Base-by-base conservation (phyloP, 331 rosid species). In the Acacia pycnantha region DNA sequence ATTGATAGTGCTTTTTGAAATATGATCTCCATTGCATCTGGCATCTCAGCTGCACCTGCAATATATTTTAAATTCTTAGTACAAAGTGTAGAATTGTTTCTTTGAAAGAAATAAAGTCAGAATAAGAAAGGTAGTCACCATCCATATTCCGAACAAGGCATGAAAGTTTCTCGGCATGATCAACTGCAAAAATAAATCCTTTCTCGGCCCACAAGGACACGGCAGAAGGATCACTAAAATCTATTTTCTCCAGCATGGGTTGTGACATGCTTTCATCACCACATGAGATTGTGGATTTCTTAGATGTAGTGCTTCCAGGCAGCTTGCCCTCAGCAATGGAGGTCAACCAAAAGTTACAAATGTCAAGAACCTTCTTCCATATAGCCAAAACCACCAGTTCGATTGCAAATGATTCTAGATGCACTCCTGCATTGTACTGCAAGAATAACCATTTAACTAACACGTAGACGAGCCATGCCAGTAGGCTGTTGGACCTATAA, bases 11-110 rank as follows among this genome's bases (percentile, higher is more conserved):
- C 99, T 31, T 88, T 77, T 79, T 83, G 89, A 91, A 83, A 96
- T 86, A 96, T 88, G 66, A 94, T 89, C 82, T 92, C 98, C 91
- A 96, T 91, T 56, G 97, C 97, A 73, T 96, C 97, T 24, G 99
- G 99, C 94, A 96, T 89, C 87, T 88, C 87, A 40, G 90, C 84
- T 10, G 87, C 80, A 54, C 90, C 97, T 96, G 89, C 86, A 86
- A 83, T 48, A 66, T 78, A 58, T 74, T 78, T 76, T 70, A 21
- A 4, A 67, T 27, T 76, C 53, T 21, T 31, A 84, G 78, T 78
- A 86, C 43, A 33, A 54, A 65, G 70, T 33, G 76, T 74, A 80
- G 68, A 53, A 43, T 41, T 24, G 50, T 77, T 61, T 3, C 53
- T 56, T 59, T 14, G 73, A 81, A 81, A 78, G 41, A 51, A 80